Evolutionary conservation across 306 rosid species (phyloP), one percentile per base, ranked within the genome.

Genomic region (apple (Malus domestica)): DNA sequence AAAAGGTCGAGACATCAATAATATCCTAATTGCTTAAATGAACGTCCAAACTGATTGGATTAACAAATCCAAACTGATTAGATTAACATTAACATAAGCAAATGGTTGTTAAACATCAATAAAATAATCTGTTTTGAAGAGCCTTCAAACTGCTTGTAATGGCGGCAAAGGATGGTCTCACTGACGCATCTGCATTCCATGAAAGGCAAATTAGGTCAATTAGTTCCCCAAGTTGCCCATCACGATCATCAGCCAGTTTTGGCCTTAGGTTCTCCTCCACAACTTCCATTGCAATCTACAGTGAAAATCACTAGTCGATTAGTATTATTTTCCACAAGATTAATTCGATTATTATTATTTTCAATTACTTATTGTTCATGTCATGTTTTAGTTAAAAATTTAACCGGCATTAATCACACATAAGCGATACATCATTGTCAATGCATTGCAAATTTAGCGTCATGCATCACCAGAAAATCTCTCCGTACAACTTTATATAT

Each of bases 241-340:
- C 79, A 4, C 76, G 74, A 19, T 87, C 85, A 14, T 79, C 38
- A 7, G 91, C 79, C 79, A 88, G 82, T 78, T 71, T 58, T n/a
- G 96, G 97, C 82, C 98, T 77, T 68, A 88, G 59, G 35, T 87
- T 86, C 2, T 80, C 82, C 73, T 88, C 97, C 52, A 79, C 94
- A 44, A 91, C 98, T 76, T 90, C 91, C 93, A 85, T 85, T 0
- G 97, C 97, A 77, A 91, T 90, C 97, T 91, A 75, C 35, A 23
- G 1, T 59, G 23, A 22, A 22, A 55, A 59, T 23, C 64, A 59
- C 30, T 11, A 4, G 5, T 59, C 16, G 12, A 23, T 58, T 49
- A 49, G 55, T 5, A 49, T 49, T 49, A 49, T 15, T 49, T 15
- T 18, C 20, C 55, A 15, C 30, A 58, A 22, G 7, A 10, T 58